These are phyloP conservation scores for Martiniozyma asiatica DNA, from an alignment of 1,139 yeast species.

Conservation along the genomic window DNA sequence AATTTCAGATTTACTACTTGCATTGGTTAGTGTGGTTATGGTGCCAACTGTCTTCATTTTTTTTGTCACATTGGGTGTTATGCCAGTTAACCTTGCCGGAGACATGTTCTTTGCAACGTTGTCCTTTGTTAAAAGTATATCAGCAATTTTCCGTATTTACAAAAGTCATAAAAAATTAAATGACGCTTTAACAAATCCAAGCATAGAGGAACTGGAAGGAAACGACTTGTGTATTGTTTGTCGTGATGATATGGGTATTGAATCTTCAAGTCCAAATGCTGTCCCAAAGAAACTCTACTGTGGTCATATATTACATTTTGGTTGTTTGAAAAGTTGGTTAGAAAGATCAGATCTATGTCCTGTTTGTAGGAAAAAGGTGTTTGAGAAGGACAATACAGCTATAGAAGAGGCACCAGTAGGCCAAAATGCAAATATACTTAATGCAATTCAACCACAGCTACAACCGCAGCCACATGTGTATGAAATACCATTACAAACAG, in stretches of 20 bases:
- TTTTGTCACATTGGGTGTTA: slow-evolving; percentile 31
- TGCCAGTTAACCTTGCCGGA: slow-evolving; percentile 58
- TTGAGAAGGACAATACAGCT: slow-evolving; percentile 12
- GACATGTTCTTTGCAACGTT: slow-evolving; percentile 36
- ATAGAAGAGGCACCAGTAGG: too few relatives aligned
- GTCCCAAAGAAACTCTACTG: slow-evolving; percentile 71
- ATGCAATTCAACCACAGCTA: slow-evolving; percentile 6
- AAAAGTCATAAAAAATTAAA: slow-evolving; percentile 59
- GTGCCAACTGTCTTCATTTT: slow-evolving; percentile 28
- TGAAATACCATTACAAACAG: not conserved
- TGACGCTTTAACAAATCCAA: slow-evolving; percentile 47
- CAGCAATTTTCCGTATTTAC: slow-evolving; percentile 42
- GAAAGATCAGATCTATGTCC: slow-evolving; percentile 90
- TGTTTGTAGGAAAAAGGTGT: slow-evolving; percentile 72
- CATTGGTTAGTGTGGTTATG: slow-evolving; percentile 14
- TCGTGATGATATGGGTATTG: slow-evolving; percentile 59
- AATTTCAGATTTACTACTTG: slow-evolving; percentile 40
- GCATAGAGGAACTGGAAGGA: slow-evolving; percentile 45
- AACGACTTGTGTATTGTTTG: slow-evolving; percentile 70
- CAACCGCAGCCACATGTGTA: slow-evolving; percentile 1
- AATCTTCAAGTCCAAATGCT: slow-evolving; percentile 28
- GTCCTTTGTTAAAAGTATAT: slow-evolving; percentile 36
- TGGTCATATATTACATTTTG: slow-evolving; percentile 80
- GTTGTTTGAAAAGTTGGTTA: slow-evolving; percentile 88
- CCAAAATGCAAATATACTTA: too few relatives aligned